Evolutionary conservation across 352 stramenopile genomes (phyloP).

Genomic region (Phytophthora sp.): DNA sequence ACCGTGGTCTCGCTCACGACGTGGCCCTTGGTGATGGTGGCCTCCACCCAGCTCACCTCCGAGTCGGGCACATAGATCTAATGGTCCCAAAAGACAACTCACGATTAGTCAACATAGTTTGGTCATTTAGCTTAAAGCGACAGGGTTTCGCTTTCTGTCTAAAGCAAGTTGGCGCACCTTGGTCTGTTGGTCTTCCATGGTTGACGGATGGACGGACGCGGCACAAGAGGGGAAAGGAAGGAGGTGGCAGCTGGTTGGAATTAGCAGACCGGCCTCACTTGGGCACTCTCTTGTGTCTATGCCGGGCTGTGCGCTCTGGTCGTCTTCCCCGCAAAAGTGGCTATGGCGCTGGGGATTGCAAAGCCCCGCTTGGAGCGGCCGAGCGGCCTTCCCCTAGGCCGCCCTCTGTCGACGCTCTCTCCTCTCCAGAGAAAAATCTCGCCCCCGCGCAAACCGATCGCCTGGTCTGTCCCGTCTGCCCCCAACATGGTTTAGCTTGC

Average conservation of each 20-base stretch:
- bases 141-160: not conserved
- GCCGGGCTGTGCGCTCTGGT: constrained; percentile 16
- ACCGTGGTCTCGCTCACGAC: constrained; percentile 83
- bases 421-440: constrained; percentile 34
- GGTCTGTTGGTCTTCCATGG: constrained; percentile 55
- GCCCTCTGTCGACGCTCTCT: constrained; percentile 28
- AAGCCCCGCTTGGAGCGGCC: constrained; percentile 17
- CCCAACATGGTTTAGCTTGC: constrained; percentile 25
- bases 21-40: constrained; percentile 83
- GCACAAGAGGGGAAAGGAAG: constrained; percentile 3
- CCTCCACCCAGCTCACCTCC: constrained; percentile 84
- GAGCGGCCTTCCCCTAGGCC: constrained; percentile 18
- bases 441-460: constrained; percentile 30
- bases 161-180: constrained; percentile 35
- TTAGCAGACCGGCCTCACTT: constrained; percentile 3
- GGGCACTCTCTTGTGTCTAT: constrained; percentile 15
- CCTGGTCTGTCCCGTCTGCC: constrained; percentile 29
- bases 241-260: not conserved
- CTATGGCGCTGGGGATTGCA: constrained; percentile 34
- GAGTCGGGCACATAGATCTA: constrained; percentile 87
- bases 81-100: not conserved
- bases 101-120: not conserved
- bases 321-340: constrained; percentile 45
- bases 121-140: constrained; percentile 6
- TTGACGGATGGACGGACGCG: constrained; percentile 6